Conservation (phyloP, 1,284 basidiomycete genomes). For the Marasmius tenuissimus region DNA sequence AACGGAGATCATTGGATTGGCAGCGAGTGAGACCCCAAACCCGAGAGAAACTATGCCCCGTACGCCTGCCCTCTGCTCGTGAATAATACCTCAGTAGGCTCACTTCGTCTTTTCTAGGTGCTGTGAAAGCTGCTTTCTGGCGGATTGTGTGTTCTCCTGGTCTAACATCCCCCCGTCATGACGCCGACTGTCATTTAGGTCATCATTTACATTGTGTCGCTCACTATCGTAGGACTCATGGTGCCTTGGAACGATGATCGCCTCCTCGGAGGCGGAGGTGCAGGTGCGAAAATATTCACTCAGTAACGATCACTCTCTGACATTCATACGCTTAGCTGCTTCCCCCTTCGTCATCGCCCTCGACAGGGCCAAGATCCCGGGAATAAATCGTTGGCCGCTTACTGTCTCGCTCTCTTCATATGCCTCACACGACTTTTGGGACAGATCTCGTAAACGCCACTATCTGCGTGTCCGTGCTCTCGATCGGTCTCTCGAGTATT, state of each 20-base stretch:
- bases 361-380: conserved; percentile 53
- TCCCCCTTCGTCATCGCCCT: conserved; percentile 70
- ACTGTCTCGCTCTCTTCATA: neutral
- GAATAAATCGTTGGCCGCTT: conserved; percentile 48
- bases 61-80: neutral
- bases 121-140: conserved; percentile 47
- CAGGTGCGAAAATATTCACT: conserved; percentile 20
- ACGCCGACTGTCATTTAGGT: conserved; percentile 40
- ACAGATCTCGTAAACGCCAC: conserved; percentile 64
- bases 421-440: neutral
- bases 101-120: conserved; percentile 15
- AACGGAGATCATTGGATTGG: conserved; percentile 68
- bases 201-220: conserved; percentile 20
- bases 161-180: neutral
- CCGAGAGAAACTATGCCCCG: conserved; percentile 60
- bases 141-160: conserved; percentile 32
- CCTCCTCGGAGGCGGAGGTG: conserved; percentile 39
- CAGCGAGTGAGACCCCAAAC: conserved; percentile 58
- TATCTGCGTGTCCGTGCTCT: conserved; percentile 70
- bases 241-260: conserved; percentile 51
- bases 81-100: neutral
- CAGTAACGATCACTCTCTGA: neutral
- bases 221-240: conserved; percentile 42
- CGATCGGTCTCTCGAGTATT: conserved; percentile 68
- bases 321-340: conserved; percentile 33